A percentile compares a stretch with the other conserved stretches of the same genome.
Evolutionary conservation across 768 basidiomycete species (phyloP).

Genomic region (Leccinum ochraceum): DNA sequence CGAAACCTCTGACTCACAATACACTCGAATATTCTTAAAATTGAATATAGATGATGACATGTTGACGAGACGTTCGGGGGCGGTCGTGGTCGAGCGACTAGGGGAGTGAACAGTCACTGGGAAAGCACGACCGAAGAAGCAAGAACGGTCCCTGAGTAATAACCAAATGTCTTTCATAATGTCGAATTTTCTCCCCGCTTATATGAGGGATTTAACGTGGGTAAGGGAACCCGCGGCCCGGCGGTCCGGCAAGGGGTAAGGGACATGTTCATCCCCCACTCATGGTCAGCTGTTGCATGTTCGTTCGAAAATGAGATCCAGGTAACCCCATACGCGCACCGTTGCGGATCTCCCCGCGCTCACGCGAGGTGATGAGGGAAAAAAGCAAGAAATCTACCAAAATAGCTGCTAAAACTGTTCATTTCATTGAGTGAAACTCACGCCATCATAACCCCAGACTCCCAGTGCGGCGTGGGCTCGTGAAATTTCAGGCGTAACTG

Average conservation of each 20-base stretch:
- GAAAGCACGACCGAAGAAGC: not conserved
- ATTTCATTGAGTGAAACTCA: not conserved
- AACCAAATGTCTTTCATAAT: not conserved
- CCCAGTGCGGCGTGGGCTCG: not conserved
- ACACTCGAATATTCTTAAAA: slow-evolving; percentile 61
- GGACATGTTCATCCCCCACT: not conserved
- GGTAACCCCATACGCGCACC: not conserved
- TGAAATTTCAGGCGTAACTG: not conserved
- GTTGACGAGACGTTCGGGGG: not conserved
- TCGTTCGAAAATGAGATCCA: not conserved
- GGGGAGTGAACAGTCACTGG: not conserved
- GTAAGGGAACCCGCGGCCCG: slow-evolving; percentile 2
- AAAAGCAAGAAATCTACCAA: not conserved
- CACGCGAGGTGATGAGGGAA: not conserved
- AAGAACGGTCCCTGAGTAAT: not conserved
- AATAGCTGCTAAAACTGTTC: not conserved
- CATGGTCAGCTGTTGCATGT: not conserved
- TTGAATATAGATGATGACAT: slow-evolving; percentile 7
- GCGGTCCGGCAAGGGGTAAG: not conserved
- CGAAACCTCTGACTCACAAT: slow-evolving; percentile 45
- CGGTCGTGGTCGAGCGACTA: not conserved
- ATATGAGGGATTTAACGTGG: not conserved
- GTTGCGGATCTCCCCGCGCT: not conserved
- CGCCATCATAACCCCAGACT: not conserved
- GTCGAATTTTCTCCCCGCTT: not conserved